Evolutionary conservation across 1,139 yeast genomes (phyloP), one percentile per base, ranked within the genome.

Genomic region (Meyerozyma carpophila): DNA sequence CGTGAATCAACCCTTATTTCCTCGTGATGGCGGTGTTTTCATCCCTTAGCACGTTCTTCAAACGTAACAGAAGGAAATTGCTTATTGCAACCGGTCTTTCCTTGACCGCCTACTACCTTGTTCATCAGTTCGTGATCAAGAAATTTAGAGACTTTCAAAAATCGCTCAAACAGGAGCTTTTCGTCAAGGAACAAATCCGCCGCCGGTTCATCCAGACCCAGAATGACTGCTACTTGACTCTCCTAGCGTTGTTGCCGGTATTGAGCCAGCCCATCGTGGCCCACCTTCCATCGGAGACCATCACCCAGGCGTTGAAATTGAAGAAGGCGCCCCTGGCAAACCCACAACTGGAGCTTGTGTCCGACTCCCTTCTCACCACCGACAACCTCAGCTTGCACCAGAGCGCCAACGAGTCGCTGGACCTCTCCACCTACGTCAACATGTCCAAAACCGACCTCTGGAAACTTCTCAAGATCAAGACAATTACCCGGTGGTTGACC

Each of bases 171-270:
- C 87, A 86, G 54, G 95, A 89, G 63, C 77, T 84, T 45, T 79
- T 84, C 47, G 84, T 90, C 43, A 81, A 84, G 54, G 96, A 88
- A 57, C 95, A 86, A 55, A 84, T 84, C 44, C 55, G 56, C 41
- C 59, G 60, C 42, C 47, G 96, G 48, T 93, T 90, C 58, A 81
- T 85, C 43, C 97, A 90, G 66, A 93, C 96, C 18, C 98, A 91
- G 58, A 84, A 84, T 55, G 98, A 93, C 65, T 88, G 96, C 41
- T 76, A 87, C 44, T 82, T 82, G 64, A 91, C 98, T 0, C 80
- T 91, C 46, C 73, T 87, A 59, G 93, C 95, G 8, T 73, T 93
- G 51, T 69, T 89, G 44, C 96, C 96, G 0, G 88, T 88, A 13
- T 70, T 91, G 45, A 75, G 84, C 5, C 73, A 75, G 20, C 89